Conservation (phyloP, 2,329 filamentous ascomycete species). For the Exophiala calicioides region DNA sequence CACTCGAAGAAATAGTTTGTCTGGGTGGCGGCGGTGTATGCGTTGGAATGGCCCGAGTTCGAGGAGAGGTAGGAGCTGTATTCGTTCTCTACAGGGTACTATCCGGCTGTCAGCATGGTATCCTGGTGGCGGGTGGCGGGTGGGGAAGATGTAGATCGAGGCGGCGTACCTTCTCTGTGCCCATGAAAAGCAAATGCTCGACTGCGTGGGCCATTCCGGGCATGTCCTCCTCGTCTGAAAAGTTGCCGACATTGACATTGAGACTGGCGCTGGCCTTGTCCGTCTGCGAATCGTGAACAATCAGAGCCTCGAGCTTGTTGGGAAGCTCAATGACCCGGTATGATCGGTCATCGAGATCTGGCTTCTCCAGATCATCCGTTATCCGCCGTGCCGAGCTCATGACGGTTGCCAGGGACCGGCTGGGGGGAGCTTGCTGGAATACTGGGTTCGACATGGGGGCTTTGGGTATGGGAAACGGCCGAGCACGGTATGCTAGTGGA, state of each 20-base stretch:
- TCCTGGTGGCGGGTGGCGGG: background rate
- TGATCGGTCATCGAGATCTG: constrained; percentile 77
- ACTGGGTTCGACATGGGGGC: constrained; percentile 9
- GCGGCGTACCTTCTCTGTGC: constrained; percentile 75
- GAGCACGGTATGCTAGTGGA: constrained; percentile 12
- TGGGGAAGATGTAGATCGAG: background rate
- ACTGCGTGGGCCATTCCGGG: constrained; percentile 95
- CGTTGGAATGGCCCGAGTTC: constrained; percentile 90
- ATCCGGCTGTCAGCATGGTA: constrained; percentile 21
- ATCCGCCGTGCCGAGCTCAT: constrained; percentile 42
- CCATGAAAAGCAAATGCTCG: constrained; percentile 97
- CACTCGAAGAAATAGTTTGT: constrained; percentile 99
- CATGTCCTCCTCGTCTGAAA: constrained; percentile 87
- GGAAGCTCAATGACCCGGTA: constrained; percentile 84
- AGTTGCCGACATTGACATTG: constrained; percentile 94
- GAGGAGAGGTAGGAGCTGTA: constrained; percentile 91
- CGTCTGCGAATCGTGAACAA: constrained; percentile 91
- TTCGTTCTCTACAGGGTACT: constrained; percentile 91
- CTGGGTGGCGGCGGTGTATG: constrained; percentile 87
- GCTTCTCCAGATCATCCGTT: constrained; percentile 76
- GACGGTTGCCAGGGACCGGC: constrained; percentile 28
- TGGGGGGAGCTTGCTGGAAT: constrained; percentile 6
- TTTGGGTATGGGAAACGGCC: constrained; percentile 10
- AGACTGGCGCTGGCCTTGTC: constrained; percentile 96
- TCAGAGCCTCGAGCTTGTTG: constrained; percentile 85